Evolutionary conservation across 371 early-diverging fungal genomes (phyloP).

Genomic region (Syncephalastrum monosporum): DNA sequence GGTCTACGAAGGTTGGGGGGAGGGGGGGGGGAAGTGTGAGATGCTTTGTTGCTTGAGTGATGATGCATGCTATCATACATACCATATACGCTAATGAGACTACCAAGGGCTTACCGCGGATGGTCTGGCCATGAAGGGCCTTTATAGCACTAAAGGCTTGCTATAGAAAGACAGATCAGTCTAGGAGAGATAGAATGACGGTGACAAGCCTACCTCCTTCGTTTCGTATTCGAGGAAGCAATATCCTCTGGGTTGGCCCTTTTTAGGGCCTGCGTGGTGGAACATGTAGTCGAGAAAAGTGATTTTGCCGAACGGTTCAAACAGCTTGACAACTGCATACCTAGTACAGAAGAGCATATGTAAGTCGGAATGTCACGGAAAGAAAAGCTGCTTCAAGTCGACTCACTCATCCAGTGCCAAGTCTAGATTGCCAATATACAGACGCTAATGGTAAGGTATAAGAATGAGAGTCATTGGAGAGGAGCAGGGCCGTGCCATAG

Average conservation of each 20-base stretch:
- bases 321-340: constrained; percentile 62
- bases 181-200: neutral
- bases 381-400: neutral
- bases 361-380: neutral
- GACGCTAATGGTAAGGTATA: constrained; percentile 23
- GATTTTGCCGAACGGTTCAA: constrained; percentile 68
- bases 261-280: constrained; percentile 60
- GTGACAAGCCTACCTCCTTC: constrained; percentile 29
- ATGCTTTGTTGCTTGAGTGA: neutral
- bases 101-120: constrained; percentile 49
- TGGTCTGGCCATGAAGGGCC: constrained; percentile 48
- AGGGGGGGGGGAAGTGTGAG: neutral
- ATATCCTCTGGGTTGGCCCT: constrained; percentile 64
- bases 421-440: constrained; percentile 66
- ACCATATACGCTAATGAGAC: constrained; percentile 64
- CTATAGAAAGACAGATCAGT: constrained; percentile 14
- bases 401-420: constrained; percentile 60
- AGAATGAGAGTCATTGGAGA: no score
- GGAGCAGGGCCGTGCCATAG: no score
- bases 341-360: constrained; percentile 23
- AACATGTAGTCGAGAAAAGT: constrained; percentile 63
- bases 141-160: constrained; percentile 57
- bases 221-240: constrained; percentile 66
- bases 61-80: constrained; percentile 10
- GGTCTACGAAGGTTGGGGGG: constrained; percentile 20